phyloP scores from a whole-genome alignment of 2,329 filamentous ascomycete genomes.

The Mycocentrospora acerina region DNA sequence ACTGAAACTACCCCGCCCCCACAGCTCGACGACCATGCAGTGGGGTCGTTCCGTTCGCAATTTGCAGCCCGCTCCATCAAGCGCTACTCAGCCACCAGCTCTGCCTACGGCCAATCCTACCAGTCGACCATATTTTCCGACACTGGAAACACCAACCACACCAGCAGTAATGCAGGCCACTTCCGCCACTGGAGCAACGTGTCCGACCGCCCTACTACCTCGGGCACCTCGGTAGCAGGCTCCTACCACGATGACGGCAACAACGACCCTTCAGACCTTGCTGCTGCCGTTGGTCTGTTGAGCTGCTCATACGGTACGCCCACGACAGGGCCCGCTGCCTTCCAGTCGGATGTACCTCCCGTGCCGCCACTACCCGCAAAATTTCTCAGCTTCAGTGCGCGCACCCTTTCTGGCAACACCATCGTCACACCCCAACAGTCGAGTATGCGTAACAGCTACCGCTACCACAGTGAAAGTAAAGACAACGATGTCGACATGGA shows the following conservation, averaged over 20 bases:
- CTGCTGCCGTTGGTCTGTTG: conserved; percentile 84
- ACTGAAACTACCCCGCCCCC: conserved; percentile 92
- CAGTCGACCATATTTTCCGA: conserved; percentile 68
- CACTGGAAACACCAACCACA: conserved; percentile 52
- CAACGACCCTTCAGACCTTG: conserved; percentile 72
- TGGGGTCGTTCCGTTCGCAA: conserved; percentile 48
- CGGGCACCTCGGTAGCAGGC: conserved; percentile 59
- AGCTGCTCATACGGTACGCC: conserved; percentile 90
- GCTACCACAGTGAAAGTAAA: conserved; percentile 45
- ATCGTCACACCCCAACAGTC: conserved; percentile 59
- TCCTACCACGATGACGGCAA: conserved; percentile 69
- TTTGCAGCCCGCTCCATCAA: conserved; percentile 41
- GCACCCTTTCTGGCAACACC: conserved; percentile 58
- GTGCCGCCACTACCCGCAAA: conserved; percentile 84
- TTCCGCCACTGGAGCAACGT: conserved; percentile 68
- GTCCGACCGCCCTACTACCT: conserved; percentile 77
- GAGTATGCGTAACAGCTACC: conserved; percentile 64
- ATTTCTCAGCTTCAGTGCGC: conserved; percentile 64
- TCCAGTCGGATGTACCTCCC: conserved; percentile 75
- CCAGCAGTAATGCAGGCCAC: conserved; percentile 57
- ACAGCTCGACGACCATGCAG: conserved; percentile 63
- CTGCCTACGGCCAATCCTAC: conserved; percentile 72
- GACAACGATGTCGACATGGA: conserved; percentile 53
- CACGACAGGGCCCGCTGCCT: conserved; percentile 61
- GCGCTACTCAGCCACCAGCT: conserved; percentile 52